These are phyloP conservation scores for Coemansia sp. DNA, from an alignment of 192 early-diverging fungal species.

Conservation along the genomic window DNA sequence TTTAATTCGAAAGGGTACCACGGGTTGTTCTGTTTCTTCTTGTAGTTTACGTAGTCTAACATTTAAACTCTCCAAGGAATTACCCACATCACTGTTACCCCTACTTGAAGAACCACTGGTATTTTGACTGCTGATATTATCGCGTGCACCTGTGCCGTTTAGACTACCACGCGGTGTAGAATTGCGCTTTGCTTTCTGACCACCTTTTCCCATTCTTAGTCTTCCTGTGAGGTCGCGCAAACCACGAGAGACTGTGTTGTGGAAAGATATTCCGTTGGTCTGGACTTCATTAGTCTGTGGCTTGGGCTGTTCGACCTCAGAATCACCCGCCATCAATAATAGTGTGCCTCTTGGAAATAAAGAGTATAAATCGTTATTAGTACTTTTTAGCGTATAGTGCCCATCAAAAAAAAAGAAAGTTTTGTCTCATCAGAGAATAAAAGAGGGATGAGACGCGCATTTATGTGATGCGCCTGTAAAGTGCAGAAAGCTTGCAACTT, in stretches of 20 bases:
- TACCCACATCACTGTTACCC: conserved; percentile 3
- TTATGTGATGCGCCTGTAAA: too few species aligned
- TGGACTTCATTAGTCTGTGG: not conserved
- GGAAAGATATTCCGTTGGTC: conserved; percentile 3
- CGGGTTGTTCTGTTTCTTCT: conserved; percentile 11
- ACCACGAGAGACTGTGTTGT: conserved; percentile 10
- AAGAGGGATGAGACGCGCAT: not conserved
- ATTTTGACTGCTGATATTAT: conserved; percentile 3
- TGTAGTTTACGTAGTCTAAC: conserved; percentile 25
- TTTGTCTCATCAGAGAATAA: not conserved
- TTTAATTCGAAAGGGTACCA: conserved; percentile 37
- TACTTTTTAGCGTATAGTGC: not conserved
- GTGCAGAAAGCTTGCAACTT: not conserved
- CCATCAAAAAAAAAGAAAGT: conserved; percentile 1
- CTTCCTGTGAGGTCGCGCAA: conserved; percentile 18
- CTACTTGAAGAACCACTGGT: conserved; percentile 11
- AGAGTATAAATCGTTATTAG: conserved; percentile 13
- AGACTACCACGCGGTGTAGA: conserved; percentile 38
- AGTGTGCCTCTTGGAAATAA: conserved; percentile 3
- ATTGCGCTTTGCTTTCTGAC: conserved; percentile 34
- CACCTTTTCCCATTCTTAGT: conserved; percentile 26
- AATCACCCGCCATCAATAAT: conserved; percentile 5
- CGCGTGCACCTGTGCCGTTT: conserved; percentile 12
- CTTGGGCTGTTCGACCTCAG: conserved; percentile 10
- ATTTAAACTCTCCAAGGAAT: conserved; percentile 23